Evolutionary conservation across 768 basidiomycete genomes (phyloP).

Genomic region (Suillus placidus): DNA sequence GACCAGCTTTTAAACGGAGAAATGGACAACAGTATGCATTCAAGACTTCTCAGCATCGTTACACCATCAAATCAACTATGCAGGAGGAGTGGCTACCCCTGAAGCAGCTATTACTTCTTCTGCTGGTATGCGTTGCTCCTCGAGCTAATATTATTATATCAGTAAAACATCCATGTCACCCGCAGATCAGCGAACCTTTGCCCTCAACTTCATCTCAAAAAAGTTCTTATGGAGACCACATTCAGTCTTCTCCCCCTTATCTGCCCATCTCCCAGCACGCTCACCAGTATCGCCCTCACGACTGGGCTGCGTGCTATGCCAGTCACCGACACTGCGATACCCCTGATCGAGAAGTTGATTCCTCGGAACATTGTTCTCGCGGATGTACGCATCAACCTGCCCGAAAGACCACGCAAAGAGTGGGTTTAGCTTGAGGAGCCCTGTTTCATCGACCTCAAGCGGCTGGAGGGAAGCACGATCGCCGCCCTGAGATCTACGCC

Average conservation of each 20-base stretch:
- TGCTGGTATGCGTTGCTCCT: neutral
- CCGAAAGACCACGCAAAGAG: conserved; percentile 86
- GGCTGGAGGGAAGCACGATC: conserved; percentile 81
- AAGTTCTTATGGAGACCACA: conserved; percentile 96
- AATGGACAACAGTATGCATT: neutral
- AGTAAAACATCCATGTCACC: neutral
- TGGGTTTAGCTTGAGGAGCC: conserved; percentile 93
- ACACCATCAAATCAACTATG: neutral
- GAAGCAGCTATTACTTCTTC: neutral
- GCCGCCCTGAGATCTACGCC: conserved; percentile 92
- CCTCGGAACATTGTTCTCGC: conserved; percentile 78
- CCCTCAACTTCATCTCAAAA: conserved; percentile 69
- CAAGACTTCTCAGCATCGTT: neutral
- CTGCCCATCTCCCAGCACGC: conserved; percentile 91
- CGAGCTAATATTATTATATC: neutral
- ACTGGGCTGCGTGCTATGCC: conserved; percentile 88
- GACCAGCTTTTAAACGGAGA: neutral
- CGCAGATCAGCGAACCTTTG: conserved; percentile 33
- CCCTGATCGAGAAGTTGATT: conserved; percentile 89
- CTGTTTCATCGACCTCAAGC: conserved; percentile 88
- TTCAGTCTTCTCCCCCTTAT: conserved; percentile 83
- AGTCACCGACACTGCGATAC: conserved; percentile 95
- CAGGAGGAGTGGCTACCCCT: neutral
- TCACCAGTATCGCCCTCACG: conserved; percentile 72
- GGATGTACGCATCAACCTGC: conserved; percentile 84